These are phyloP conservation scores for Scutellaria minor DNA, from an alignment of 257 asterid species.

Conservation along the genomic window DNA sequence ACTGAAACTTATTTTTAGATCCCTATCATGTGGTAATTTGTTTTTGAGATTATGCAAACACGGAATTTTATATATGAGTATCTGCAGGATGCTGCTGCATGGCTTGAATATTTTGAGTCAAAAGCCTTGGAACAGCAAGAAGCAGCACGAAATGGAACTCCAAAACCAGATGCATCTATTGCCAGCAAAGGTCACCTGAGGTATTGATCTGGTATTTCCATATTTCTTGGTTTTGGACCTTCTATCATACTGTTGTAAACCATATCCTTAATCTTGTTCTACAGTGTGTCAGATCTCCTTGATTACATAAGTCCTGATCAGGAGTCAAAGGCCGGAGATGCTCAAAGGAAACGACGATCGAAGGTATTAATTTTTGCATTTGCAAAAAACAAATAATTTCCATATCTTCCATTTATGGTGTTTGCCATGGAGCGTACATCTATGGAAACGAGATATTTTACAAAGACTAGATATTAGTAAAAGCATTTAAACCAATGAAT, in stretches of 20 bases:
- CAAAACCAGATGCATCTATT: slow-evolving; percentile 95
- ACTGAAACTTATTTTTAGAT: slow-evolving; percentile 16
- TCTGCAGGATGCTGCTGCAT: slow-evolving; percentile 99
- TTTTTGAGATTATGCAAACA: neutral
- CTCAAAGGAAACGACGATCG: slow-evolving; percentile 78
- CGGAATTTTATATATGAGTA: slow-evolving; percentile 26
- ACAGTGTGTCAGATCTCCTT: slow-evolving; percentile 99
- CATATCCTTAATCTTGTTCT: slow-evolving; percentile 42
- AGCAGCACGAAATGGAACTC: slow-evolving; percentile 93
- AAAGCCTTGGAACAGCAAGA: slow-evolving; percentile 99
- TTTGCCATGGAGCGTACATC: neutral
- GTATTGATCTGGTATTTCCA: slow-evolving; percentile 64
- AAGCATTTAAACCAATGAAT: neutral
- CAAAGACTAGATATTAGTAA: neutral
- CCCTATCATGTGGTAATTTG: slow-evolving; percentile 14
- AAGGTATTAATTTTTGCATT: slow-evolving; percentile 55
- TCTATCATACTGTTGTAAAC: slow-evolving; percentile 39
- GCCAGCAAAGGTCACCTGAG: slow-evolving; percentile 99
- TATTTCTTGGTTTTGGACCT: slow-evolving; percentile 44
- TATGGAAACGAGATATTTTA: neutral
- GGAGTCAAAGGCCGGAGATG: slow-evolving; percentile 71
- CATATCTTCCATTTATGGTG: neutral
- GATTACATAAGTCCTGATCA: slow-evolving; percentile 91
- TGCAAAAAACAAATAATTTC: neutral
- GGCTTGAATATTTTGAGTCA: slow-evolving; percentile 99